These are phyloP conservation scores for Hippophae rhamnoides DNA, from an alignment of 306 rosid genomes.

Conservation along the genomic window DNA sequence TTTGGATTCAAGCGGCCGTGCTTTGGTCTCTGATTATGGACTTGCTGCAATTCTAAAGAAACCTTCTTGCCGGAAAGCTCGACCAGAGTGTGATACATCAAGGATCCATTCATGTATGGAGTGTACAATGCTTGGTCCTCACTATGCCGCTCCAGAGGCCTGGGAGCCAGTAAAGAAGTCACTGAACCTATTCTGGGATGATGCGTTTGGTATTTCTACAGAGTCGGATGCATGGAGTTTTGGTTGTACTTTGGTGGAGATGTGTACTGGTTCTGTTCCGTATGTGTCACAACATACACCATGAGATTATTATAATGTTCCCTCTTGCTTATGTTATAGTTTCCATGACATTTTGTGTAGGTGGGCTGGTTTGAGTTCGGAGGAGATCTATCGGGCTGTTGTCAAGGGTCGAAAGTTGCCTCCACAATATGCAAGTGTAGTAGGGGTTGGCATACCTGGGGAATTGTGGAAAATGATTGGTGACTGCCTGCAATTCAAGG, in stretches of 20 bases:
- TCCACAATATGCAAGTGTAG: constrained; percentile 95
- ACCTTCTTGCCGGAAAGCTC: constrained; percentile 82
- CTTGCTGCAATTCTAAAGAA: constrained; percentile 90
- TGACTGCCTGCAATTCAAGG: constrained; percentile 92
- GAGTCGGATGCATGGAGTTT: constrained; percentile 99
- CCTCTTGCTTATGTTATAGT: constrained; percentile 18
- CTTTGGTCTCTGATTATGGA: constrained; percentile 94
- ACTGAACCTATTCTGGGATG: constrained; percentile 88
- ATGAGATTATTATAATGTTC: constrained; percentile 20
- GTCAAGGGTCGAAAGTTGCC: constrained; percentile 79
- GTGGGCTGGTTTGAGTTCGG: constrained; percentile 89
- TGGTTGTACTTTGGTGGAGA: constrained; percentile 98
- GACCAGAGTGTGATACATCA: constrained; percentile 64
- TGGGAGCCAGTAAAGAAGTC: constrained; percentile 98
- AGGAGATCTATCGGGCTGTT: constrained; percentile 81
- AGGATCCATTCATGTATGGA: constrained; percentile 96
- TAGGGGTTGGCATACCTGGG: constrained; percentile 96
- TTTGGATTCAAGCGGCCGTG: constrained; percentile 77
- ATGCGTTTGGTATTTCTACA: constrained; percentile 68
- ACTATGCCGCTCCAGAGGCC: constrained; percentile 96
- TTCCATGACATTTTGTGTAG: constrained; percentile 53
- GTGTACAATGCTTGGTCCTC: constrained; percentile 94
- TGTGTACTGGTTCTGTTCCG: constrained; percentile 99
- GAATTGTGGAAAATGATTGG: constrained; percentile 99
- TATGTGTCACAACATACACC: constrained; percentile 50